These are phyloP conservation scores for Diversispora eburnea DNA, from an alignment of 192 early-diverging fungal genomes.

Conservation along the genomic window DNA sequence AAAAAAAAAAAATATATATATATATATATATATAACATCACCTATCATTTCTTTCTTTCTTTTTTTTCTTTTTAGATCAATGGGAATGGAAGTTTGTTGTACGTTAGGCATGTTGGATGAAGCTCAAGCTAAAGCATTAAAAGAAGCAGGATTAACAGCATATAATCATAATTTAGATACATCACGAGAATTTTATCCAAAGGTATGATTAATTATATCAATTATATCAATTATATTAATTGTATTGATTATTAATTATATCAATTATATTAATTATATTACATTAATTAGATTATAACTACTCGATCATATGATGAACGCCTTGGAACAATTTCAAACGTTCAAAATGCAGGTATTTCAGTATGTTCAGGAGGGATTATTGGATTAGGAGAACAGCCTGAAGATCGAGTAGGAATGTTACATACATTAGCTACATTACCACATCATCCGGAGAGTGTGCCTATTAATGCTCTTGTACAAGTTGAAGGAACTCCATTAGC, in stretches of 20 bases:
- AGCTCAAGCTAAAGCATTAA: slow-evolving; percentile 68
- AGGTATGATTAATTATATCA: slow-evolving; percentile 31
- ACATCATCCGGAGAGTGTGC: slow-evolving; percentile 74
- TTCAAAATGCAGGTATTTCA: slow-evolving; percentile 71
- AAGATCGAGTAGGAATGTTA: slow-evolving; percentile 73
- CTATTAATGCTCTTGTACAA: slow-evolving; percentile 77
- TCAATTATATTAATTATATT: background rate
- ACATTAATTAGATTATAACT: slow-evolving; percentile 57
- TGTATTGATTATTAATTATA: slow-evolving; percentile 36
- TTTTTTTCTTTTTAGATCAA: slow-evolving; percentile 40
- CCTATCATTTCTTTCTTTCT: background rate
- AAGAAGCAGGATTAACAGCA: slow-evolving; percentile 79
- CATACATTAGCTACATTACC: slow-evolving; percentile 68
- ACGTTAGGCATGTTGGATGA: slow-evolving; percentile 79
- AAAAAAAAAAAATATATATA: too few relatives aligned
- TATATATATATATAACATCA: too few relatives aligned
- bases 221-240: background rate
- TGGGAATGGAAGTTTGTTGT: slow-evolving; percentile 88
- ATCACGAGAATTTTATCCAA: slow-evolving; percentile 74
- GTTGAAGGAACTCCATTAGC: slow-evolving; percentile 77
- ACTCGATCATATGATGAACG: slow-evolving; percentile 79
- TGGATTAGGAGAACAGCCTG: slow-evolving; percentile 69
- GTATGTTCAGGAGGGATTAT: slow-evolving; percentile 86
- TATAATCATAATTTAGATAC: slow-evolving; percentile 88
- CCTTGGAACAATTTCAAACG: slow-evolving; percentile 66